These are phyloP conservation scores for Aureobasidium namibiae DNA, from an alignment of 2,329 filamentous ascomycete genomes.

Conservation along the genomic window DNA sequence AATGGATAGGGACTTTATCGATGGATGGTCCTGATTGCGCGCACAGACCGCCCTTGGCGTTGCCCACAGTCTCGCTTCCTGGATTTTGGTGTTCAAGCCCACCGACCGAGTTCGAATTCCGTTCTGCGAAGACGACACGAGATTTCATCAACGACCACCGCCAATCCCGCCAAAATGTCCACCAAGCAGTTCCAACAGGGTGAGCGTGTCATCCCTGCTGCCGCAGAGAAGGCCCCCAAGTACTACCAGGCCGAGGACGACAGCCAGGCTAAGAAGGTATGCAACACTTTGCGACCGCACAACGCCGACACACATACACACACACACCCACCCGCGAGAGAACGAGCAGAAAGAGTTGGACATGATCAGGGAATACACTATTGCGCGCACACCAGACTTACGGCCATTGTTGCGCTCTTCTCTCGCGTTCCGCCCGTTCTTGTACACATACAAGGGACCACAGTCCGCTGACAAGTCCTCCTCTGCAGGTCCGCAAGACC, in stretches of 20 bases:
- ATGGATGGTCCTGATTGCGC: not conserved
- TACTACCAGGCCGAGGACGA: conserved; percentile 98
- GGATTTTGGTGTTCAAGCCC: not conserved
- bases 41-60: not conserved
- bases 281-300: conserved; percentile 27
- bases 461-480: not conserved
- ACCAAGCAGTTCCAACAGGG: conserved; percentile 98
- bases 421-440: not conserved
- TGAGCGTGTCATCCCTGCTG: conserved; percentile 80
- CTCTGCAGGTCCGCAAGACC: conserved; percentile 82
- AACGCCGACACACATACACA: not conserved
- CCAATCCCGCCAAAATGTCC: conserved; percentile 15
- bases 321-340: too few species aligned
- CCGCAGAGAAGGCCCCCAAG: conserved; percentile 90
- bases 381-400: not conserved
- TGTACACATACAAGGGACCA: not conserved
- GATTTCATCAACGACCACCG: conserved; percentile 9
- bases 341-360: conserved; percentile 7
- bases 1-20: not conserved
- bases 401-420: not conserved
- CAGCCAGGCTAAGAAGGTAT: conserved; percentile 84
- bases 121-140: conserved; percentile 5
- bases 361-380: not conserved
- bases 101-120: conserved; percentile 1
- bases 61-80: conserved; percentile 9